A percentile compares a stretch with the other conserved stretches of the same genome.
Evolutionary conservation across 495 filamentous ascomycete species (phyloP).

Genomic region (Daldinia childiae): DNA sequence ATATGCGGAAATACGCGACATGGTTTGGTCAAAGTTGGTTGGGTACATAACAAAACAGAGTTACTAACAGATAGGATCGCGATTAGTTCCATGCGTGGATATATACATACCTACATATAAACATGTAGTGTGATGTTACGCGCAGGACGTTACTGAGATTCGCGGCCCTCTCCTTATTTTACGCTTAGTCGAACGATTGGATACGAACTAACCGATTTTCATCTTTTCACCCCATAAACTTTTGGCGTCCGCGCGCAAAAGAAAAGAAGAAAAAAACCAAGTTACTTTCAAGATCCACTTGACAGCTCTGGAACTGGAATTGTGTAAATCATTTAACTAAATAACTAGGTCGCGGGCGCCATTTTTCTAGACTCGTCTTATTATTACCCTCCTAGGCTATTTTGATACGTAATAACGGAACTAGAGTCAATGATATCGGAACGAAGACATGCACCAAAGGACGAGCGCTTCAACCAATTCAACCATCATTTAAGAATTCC

Average conservation of each 20-base stretch:
- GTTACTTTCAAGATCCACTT: constrained; percentile 21
- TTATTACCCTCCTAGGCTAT: constrained; percentile 24
- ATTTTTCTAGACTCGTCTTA: constrained; percentile 20
- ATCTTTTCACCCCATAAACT: constrained; percentile 4
- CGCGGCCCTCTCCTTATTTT: constrained; percentile 3
- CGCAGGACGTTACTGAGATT: constrained; percentile 11
- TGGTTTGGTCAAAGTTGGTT: background rate
- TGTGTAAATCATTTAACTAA: constrained; percentile 15
- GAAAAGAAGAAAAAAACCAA: background rate
- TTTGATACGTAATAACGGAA: constrained; percentile 29
- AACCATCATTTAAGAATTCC: constrained; percentile 1
- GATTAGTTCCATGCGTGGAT: constrained; percentile 2
- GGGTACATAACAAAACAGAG: background rate
- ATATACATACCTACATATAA: background rate
- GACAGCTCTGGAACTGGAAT: constrained; percentile 24
- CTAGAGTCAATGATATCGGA: constrained; percentile 31
- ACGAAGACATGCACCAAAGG: constrained; percentile 4
- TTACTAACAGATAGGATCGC: constrained; percentile 2
- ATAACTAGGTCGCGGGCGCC: constrained; percentile 24
- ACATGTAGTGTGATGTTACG: constrained; percentile 6
- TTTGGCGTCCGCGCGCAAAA: constrained; percentile 12
- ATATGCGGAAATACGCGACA: background rate
- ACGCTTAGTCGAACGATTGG: constrained; percentile 13
- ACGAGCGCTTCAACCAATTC: background rate
- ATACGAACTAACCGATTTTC: constrained; percentile 23